phyloP scores from a whole-genome alignment of 495 filamentous ascomycete species.

The Tuber calosporum region DNA sequence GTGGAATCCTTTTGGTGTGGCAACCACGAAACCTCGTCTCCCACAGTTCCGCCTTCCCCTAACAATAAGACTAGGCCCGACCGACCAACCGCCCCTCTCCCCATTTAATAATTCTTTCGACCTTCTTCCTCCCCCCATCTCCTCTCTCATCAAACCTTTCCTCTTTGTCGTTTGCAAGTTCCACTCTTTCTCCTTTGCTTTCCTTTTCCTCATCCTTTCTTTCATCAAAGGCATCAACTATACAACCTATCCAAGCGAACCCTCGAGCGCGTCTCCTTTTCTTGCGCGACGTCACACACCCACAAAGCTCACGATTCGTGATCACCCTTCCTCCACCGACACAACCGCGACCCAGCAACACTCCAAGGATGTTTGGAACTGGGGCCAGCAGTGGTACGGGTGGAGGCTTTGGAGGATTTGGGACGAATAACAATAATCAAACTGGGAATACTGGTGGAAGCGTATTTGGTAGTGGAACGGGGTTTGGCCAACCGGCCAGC shows the following conservation, averaged over 20 bases:
- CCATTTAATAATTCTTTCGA: conserved; percentile 26
- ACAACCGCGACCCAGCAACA: conserved; percentile 39
- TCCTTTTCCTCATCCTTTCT: conserved; percentile 25
- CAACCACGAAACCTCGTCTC: conserved; percentile 34
- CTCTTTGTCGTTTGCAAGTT: conserved; percentile 15
- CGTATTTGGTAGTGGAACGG: conserved; percentile 55
- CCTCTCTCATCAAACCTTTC: conserved; percentile 4
- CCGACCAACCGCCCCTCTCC: conserved; percentile 26
- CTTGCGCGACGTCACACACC: conserved; percentile 24
- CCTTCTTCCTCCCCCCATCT: conserved; percentile 15
- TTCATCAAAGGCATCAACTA: conserved; percentile 19
- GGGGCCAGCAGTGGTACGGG: conserved; percentile 39
- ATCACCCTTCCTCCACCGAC: conserved; percentile 28
- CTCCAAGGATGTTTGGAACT: conserved; percentile 46
- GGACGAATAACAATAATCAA: conserved; percentile 48
- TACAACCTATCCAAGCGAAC: conserved; percentile 42
- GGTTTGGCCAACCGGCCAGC: conserved; percentile 46
- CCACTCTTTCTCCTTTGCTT: conserved; percentile 28
- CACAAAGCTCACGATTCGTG: conserved; percentile 38
- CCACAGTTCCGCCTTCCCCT: conserved; percentile 20
- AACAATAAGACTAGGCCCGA: conserved; percentile 13
- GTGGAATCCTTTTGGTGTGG: conserved; percentile 37
- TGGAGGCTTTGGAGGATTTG: conserved; percentile 47
- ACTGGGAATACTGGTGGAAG: conserved; percentile 33
- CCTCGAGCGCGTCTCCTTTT: conserved; percentile 42